phyloP scores from a whole-genome alignment of 1,284 basidiomycete species.

The Ceratobasidium sp. region DNA sequence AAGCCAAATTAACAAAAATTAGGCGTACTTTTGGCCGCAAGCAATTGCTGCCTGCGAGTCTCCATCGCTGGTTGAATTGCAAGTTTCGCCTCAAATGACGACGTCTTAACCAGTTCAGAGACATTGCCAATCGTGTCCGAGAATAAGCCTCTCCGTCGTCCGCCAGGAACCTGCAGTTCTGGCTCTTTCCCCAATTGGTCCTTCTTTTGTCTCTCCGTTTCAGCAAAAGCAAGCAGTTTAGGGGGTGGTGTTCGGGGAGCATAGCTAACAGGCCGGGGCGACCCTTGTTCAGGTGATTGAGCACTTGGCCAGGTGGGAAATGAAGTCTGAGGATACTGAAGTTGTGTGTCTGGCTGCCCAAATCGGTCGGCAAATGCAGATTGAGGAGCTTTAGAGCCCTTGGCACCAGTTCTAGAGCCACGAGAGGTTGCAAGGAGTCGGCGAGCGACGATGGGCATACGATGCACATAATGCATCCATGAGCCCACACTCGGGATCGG shows the following conservation, averaged over 20 bases:
- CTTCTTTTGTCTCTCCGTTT: neutral
- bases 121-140: constrained; percentile 28
- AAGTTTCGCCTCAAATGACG: constrained; percentile 27
- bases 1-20: neutral
- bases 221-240: constrained; percentile 6
- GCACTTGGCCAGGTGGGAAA: constrained; percentile 30
- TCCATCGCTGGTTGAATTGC: constrained; percentile 29
- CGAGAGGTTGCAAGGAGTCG: constrained; percentile 17
- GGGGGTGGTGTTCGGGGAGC: neutral
- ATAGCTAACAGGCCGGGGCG: neutral
- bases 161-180: neutral
- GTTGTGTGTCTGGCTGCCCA: neutral
- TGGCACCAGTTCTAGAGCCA: neutral
- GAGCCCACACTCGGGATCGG: constrained; percentile 8
- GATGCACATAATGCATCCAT: constrained; percentile 41
- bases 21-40: constrained; percentile 29
- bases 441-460: constrained; percentile 18
- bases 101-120: constrained; percentile 22
- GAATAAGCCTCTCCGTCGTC: constrained; percentile 8
- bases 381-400: neutral
- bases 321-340: constrained; percentile 10
- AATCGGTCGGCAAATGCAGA: constrained; percentile 32
- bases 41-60: neutral
- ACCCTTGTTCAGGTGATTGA: neutral
- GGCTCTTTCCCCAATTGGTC: neutral